Evolutionary conservation across 371 early-diverging fungal genomes (phyloP).

Genomic region (Mucor racemosus): DNA sequence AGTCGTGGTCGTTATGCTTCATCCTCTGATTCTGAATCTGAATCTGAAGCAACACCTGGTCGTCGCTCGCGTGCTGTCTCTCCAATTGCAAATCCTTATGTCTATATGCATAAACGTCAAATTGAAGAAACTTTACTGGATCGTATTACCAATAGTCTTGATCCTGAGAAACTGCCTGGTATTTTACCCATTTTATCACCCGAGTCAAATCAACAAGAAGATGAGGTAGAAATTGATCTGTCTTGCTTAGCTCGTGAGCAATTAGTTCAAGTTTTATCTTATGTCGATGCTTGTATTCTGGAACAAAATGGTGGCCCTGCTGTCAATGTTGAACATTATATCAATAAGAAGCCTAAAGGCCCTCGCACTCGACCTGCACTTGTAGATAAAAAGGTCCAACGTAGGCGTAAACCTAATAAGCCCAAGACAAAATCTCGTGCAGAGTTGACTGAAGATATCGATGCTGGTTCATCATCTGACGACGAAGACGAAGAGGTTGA

Average conservation of each 20-base stretch:
- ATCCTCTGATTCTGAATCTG: constrained; percentile 36
- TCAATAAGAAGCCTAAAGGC: constrained; percentile 27
- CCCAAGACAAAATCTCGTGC: constrained; percentile 23
- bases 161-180: constrained; percentile 51
- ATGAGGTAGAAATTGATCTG: constrained; percentile 55
- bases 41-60: constrained; percentile 32
- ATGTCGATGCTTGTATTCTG: constrained; percentile 55
- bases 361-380: constrained; percentile 25
- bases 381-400: neutral
- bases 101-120: constrained; percentile 53
- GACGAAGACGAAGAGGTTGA: constrained; percentile 12
- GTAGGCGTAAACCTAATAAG: constrained; percentile 24
- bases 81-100: constrained; percentile 25
- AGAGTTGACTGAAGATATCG: constrained; percentile 33
- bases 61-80: constrained; percentile 26
- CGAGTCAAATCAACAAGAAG: constrained; percentile 32
- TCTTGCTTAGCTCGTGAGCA: constrained; percentile 54
- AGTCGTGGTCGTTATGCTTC: constrained; percentile 41
- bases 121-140: constrained; percentile 51
- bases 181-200: constrained; percentile 50
- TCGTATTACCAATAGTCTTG: constrained; percentile 48
- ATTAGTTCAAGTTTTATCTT: constrained; percentile 43
- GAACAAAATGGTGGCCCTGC: constrained; percentile 55
- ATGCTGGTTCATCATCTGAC: constrained; percentile 25
- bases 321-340: constrained; percentile 44